Evolutionary conservation across 2,329 filamentous ascomycete genomes (phyloP).

Genomic region (Epichloe festucae): DNA sequence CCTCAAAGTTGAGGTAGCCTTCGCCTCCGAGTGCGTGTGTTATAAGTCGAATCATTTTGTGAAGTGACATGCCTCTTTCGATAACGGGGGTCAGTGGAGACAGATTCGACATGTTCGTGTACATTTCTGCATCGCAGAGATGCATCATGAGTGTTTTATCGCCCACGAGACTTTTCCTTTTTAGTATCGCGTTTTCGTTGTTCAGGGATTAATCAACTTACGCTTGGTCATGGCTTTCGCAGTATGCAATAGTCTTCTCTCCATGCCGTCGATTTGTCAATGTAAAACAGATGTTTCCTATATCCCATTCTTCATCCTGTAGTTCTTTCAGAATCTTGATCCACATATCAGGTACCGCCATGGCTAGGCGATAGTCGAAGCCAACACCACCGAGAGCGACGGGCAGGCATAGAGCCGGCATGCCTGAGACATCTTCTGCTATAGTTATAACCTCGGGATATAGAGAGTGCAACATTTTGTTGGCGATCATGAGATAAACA

Average conservation of each 20-base stretch:
- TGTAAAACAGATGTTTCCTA: conserved; percentile 72
- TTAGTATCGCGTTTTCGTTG: not conserved
- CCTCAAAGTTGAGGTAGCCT: conserved; percentile 96
- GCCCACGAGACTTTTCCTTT: conserved; percentile 60
- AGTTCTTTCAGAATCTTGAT: conserved; percentile 97
- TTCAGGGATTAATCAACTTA: conserved; percentile 33
- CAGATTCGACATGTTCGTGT: conserved; percentile 89
- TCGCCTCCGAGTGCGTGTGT: conserved; percentile 88
- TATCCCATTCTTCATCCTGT: conserved; percentile 83
- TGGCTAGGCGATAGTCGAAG: conserved; percentile 93
- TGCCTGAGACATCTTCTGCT: conserved; percentile 94
- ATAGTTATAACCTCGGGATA: conserved; percentile 85
- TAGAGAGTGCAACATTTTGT: conserved; percentile 84
- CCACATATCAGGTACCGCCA: conserved; percentile 98
- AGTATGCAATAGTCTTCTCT: conserved; percentile 97
- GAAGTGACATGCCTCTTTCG: conserved; percentile 77
- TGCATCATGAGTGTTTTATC: conserved; percentile 98
- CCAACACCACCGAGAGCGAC: conserved; percentile 80
- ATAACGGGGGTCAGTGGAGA: conserved; percentile 78
- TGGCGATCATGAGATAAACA: conserved; percentile 90
- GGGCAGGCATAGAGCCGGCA: conserved; percentile 89
- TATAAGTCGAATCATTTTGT: conserved; percentile 94
- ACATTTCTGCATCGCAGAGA: conserved; percentile 92
- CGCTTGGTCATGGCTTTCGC: conserved; percentile 96
- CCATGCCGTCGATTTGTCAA: conserved; percentile 87